Conservation (phyloP, 352 stramenopile species). For the Peronospora destructor region DNA sequence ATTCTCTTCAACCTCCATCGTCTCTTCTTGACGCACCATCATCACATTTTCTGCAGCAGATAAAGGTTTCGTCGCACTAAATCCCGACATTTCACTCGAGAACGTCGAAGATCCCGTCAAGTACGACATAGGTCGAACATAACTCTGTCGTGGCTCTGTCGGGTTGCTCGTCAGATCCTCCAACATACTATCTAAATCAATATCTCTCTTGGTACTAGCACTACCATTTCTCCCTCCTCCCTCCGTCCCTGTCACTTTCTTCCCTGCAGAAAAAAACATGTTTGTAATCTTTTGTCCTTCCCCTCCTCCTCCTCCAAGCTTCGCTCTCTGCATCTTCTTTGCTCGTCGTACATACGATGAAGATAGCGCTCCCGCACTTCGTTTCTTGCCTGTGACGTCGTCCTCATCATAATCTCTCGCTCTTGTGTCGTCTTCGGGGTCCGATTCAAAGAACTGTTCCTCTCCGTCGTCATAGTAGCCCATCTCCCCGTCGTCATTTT, state of each 20-base stretch:
- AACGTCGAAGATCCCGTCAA: constrained; percentile 32
- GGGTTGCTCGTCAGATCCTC: constrained; percentile 81
- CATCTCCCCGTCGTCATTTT: constrained; percentile 81
- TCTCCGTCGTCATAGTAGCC: constrained; percentile 86
- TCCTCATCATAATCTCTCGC: constrained; percentile 39
- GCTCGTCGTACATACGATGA: constrained; percentile 66
- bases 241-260: constrained; percentile 31
- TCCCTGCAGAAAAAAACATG: constrained; percentile 73
- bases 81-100: constrained; percentile 12
- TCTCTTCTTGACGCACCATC: constrained; percentile 15
- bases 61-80: constrained; percentile 20
- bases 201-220: constrained; percentile 54
- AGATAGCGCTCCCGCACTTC: constrained; percentile 66
- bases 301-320: constrained; percentile 49
- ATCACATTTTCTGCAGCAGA: neutral
- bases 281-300: constrained; percentile 86
- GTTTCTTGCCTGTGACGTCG: constrained; percentile 46
- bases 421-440: constrained; percentile 39
- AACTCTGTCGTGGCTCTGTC: constrained; percentile 47
- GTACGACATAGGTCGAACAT: constrained; percentile 56
- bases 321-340: constrained; percentile 81
- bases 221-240: constrained; percentile 12
- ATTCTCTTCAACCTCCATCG: constrained; percentile 31
- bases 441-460: constrained; percentile 85
- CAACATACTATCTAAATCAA: constrained; percentile 83